Base-by-base conservation (phyloP, 805 yeast species). In the Brettanomyces anomalus region DNA sequence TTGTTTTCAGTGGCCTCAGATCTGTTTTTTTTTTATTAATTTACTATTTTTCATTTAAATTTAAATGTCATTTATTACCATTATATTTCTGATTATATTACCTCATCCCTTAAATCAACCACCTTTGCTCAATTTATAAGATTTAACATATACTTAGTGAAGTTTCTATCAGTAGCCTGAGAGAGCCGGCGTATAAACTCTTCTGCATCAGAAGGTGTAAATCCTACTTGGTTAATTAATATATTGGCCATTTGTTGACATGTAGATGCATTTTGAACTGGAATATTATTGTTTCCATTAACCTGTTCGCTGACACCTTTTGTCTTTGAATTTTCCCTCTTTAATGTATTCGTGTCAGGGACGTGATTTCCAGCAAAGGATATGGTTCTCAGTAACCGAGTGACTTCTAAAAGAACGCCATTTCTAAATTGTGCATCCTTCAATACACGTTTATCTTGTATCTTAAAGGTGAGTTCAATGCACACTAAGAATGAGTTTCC, bases 341-440 rank as follows among this genome's bases (percentile, higher is more conserved):
- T 57, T 40, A 49, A 21, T 15, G 49, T 49, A 38, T 53, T 56
- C 10, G 50, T 36, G 37, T 60, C 65, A 4, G 65, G 66, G 13
- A 57, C 39, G 14, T 50, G 52, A 40, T 46, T 57, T 37, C 63
- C 71, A 53, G 58, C 63, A 36, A 49, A 60, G 13, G 52, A 81
- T 47, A 85, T 67, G 2, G 82, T 71, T 50, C 77, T 82, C 57
- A 89, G 74, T 18, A 87, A 64, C 36, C 76, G 67, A 1, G 93
- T 77, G 13, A 85, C 67, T 55, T 90, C 98, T 35, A 60, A 47
- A 49, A 78, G 76, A 2, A 87, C 80, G 33, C 85, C 71, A 46
- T 80, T 71, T 54, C 90, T 72, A 50, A 74, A 76, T 57, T 85
- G 89, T 4, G 95, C 95, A 59, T 88, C 96, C 49, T 77, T 76